phyloP scores from a whole-genome alignment of 1,284 basidiomycete genomes.

The Austropuccinia psidii region DNA sequence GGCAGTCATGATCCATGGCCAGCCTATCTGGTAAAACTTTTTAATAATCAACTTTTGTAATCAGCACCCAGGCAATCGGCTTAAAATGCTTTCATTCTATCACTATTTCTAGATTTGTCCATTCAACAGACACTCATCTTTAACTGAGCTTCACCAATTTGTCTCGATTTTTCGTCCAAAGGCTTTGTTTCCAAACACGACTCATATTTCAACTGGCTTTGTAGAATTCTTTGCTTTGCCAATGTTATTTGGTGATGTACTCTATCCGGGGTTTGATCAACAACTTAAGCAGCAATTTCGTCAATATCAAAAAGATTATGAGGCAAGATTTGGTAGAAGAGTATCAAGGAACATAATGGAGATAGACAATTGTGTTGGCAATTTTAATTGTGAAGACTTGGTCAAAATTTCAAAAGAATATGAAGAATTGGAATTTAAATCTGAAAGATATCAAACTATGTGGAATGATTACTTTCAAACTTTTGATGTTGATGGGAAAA shows the following conservation, averaged over 20 bases:
- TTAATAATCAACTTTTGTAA: no score
- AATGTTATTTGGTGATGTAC: constrained; percentile 2
- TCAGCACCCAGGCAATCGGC: no score
- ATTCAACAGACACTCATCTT: constrained; percentile 22
- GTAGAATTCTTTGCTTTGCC: constrained; percentile 14
- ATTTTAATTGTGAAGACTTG: no score
- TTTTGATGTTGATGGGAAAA: background rate
- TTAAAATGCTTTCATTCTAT: no score
- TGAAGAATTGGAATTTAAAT: background rate
- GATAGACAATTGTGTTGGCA: no score
- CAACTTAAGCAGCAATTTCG: background rate
- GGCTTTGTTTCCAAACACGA: constrained; percentile 21
- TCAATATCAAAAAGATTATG: background rate
- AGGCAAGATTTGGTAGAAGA: background rate
- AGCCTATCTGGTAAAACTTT: constrained; percentile 4
- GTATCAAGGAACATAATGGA: background rate
- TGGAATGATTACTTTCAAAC: background rate
- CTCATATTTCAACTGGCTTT: background rate
- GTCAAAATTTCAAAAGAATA: background rate
- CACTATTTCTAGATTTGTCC: constrained; percentile 4
- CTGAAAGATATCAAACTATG: background rate
- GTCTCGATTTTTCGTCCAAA: constrained; percentile 12
- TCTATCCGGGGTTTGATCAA: background rate
- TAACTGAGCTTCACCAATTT: constrained; percentile 10
- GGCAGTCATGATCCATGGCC: constrained; percentile 6